Percentiles rank a stretch among this genome's conserved stretches.
These are phyloP conservation scores for Paracoccidioides lutzii DNA, from an alignment of 2,329 filamentous ascomycete genomes.

Conservation along the genomic window DNA sequence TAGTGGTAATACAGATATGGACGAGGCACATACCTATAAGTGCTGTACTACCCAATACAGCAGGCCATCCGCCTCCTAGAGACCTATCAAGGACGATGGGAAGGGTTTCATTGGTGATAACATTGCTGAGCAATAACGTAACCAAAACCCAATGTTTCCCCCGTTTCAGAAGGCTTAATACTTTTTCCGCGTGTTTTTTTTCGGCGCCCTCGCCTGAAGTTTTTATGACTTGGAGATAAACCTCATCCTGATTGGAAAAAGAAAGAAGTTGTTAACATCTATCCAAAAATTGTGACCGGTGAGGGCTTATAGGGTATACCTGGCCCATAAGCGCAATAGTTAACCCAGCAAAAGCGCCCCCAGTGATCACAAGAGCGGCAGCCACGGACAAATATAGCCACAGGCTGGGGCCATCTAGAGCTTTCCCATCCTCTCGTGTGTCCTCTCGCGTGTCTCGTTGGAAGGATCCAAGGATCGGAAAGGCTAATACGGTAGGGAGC, in stretches of 20 bases:
- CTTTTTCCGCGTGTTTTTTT: slow-evolving; percentile 68
- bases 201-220: slow-evolving; percentile 75
- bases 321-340: slow-evolving; percentile 58
- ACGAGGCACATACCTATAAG: slow-evolving; percentile 59
- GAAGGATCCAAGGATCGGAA: slow-evolving; percentile 20
- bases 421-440: slow-evolving; percentile 32
- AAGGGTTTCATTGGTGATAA: slow-evolving; percentile 93
- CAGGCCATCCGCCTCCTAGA: slow-evolving; percentile 85
- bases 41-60: slow-evolving; percentile 82
- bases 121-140: slow-evolving; percentile 83
- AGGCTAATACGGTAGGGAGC: slow-evolving; percentile 27
- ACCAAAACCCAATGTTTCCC: slow-evolving; percentile 99
- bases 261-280: not conserved
- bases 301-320: slow-evolving; percentile 17
- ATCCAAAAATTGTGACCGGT: not conserved
- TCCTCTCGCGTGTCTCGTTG: slow-evolving; percentile 14
- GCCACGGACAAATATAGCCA: slow-evolving; percentile 76
- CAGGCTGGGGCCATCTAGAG: slow-evolving; percentile 49
- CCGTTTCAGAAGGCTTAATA: slow-evolving; percentile 64
- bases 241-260: slow-evolving; percentile 56
- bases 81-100: slow-evolving; percentile 92
- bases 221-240: slow-evolving; percentile 90
- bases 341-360: slow-evolving; percentile 86
- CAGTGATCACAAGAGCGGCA: slow-evolving; percentile 66
- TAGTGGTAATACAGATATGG: not conserved